phyloP scores from a whole-genome alignment of 2,329 filamentous ascomycete genomes.

The Magnaporthales sp. region DNA sequence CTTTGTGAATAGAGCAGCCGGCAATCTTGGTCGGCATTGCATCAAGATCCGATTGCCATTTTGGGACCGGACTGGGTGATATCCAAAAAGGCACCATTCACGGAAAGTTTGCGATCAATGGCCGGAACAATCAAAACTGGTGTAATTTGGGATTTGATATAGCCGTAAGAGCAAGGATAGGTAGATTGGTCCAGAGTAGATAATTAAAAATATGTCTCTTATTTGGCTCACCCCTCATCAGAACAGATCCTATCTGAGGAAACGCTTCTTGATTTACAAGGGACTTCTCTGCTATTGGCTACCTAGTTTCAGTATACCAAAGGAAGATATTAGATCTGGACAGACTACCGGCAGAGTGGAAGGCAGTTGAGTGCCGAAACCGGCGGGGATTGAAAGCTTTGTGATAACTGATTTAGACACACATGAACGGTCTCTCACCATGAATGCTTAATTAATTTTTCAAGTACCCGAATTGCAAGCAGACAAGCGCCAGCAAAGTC shows the following conservation, averaged over 20 bases:
- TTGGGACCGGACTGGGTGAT: not conserved
- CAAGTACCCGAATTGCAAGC: too few relatives aligned
- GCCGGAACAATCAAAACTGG: not conserved
- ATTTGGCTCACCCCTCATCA: not conserved
- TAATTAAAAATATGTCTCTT: not conserved
- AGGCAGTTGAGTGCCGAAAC: not conserved
- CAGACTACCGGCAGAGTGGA: not conserved
- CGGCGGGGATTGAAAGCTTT: not conserved
- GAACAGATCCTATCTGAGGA: not conserved
- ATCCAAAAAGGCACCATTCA: not conserved
- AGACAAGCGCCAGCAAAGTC: too few relatives aligned
- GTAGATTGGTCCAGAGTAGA: not conserved
- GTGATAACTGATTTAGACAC: not conserved
- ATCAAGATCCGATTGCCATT: not conserved
- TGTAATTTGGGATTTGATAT: not conserved
- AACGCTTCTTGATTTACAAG: not conserved
- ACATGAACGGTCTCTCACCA: not conserved
- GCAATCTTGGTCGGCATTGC: not conserved
- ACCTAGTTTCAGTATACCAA: not conserved
- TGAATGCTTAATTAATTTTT: not conserved
- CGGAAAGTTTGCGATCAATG: not conserved
- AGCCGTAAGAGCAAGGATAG: not conserved
- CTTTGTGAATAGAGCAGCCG: not conserved
- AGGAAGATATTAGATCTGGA: not conserved
- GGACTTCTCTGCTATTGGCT: not conserved